Base-by-base conservation (phyloP, 257 asterid species). In the Cordia subcordata region DNA sequence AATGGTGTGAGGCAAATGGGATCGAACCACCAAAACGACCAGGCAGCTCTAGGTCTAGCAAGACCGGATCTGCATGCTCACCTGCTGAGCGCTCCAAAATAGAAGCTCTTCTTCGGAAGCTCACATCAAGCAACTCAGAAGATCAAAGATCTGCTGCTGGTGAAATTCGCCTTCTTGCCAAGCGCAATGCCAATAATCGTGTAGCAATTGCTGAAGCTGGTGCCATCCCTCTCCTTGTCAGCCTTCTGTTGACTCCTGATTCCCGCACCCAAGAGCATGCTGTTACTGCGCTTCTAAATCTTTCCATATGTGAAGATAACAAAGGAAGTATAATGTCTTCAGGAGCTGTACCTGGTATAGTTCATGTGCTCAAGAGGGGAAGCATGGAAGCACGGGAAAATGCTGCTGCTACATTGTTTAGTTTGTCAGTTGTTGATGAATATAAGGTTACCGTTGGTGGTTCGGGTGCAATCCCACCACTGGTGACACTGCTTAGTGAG, bases 131-230 rank as follows among this genome's bases (percentile, higher is more conserved):
- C 53, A 81, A 57, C 82, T 92, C 95, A 0, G 98, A 91, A 62
- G 97, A 89, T 40, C 96, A 79, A 47, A 80, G 90, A 19, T 75
- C 94, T 0, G 95, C 97, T 27, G 93, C 99, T 0, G 90, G 95
- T 20, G 99, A 93, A 72, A 80, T 93, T 72, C 97, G 99, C 50
- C 90, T 89, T 21, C 97, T 93, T 32, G 97, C 99, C 58, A 93
- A 93, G 71, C 90, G 96, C 37, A 93, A 89, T 51, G 85, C 97
- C 14, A 94, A 89, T 69, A 89, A 93, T 27, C 95, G 97, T 18
- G 89, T 93, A 18, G 97, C 99, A 3, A 84, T 93, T 65, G 99
- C 97, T 17, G 96, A 89, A 74, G 92, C 96, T n/a, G 99, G 99
- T 27, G 97, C 96, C 33, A 85, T 93, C 63, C 96, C 96, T 10